Conservation (phyloP, 2,329 filamentous ascomycete species). For the Ustulina deusta region DNA sequence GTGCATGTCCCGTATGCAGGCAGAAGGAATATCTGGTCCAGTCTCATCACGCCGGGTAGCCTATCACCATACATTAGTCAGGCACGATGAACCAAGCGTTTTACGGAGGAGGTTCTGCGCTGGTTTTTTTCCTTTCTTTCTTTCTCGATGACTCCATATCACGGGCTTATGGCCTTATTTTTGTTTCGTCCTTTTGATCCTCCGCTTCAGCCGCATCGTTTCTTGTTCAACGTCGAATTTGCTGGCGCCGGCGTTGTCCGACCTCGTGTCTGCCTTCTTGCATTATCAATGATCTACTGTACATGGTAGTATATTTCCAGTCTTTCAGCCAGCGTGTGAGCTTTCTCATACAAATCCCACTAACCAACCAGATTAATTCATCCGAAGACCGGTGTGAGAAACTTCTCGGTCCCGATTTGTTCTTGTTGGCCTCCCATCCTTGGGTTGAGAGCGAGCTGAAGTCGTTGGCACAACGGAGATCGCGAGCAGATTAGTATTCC, state of each 20-base stretch:
- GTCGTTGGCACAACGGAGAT: constrained; percentile 17
- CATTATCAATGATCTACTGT: constrained; percentile 36
- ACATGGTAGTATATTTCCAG: constrained; percentile 34
- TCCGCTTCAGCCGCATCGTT: constrained; percentile 33
- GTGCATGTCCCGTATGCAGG: constrained; percentile 31
- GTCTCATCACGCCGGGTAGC: constrained; percentile 29
- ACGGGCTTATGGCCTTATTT: constrained; percentile 23
- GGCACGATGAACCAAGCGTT: constrained; percentile 29
- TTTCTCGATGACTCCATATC: constrained; percentile 9
- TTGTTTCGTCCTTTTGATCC: constrained; percentile 5
- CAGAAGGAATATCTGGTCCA: constrained; percentile 25
- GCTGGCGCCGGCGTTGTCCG: constrained; percentile 30
- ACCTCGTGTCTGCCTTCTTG: constrained; percentile 37
- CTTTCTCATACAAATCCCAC: not conserved
- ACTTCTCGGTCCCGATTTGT: constrained; percentile 20
- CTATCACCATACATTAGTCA: constrained; percentile 35
- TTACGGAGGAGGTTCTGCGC: constrained; percentile 15
- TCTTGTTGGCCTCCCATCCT: constrained; percentile 15
- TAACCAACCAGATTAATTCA: constrained; percentile 13
- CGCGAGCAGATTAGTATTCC: constrained; percentile 16
- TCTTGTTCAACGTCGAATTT: constrained; percentile 19
- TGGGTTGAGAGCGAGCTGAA: constrained; percentile 6
- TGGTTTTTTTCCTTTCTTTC: not conserved
- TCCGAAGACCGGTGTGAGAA: constrained; percentile 19
- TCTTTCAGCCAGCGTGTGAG: constrained; percentile 29